Evolutionary conservation across 371 early-diverging fungal genomes (phyloP), one percentile per base, ranked within the genome.

Genomic region (Apophysomyces trapeziformis): DNA sequence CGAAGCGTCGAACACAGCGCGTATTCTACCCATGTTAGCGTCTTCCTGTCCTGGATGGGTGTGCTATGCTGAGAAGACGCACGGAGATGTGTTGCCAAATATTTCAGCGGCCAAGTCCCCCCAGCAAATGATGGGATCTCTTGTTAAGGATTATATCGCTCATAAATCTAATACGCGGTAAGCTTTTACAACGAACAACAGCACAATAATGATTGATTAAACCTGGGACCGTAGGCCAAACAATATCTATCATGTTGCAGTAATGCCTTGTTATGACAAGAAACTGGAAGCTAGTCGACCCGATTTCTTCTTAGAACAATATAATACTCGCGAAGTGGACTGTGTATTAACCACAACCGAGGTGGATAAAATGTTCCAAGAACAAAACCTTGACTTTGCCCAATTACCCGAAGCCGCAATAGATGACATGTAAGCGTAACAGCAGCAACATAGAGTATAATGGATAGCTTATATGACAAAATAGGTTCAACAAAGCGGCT

Each of bases 231-330:
- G 11, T 59, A 83, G 89, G 11, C 92, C 93, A 2, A 78, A 89
- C 67, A 80, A 83, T 43, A 90, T 96, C 21, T 98, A 93, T 75
- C 97, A 97, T 71, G 93, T 97, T 8, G 80, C 93, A 5, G 86
- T 99, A 36, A 97, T 97, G 98, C 97, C 98, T 18, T 99, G 99
- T 75, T 98, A 95, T 65, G 99, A 99, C 75, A 99, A 98, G 79
- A 99, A 99, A 73, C 85, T 99, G 16, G 99, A 99, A 78, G 97
- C 98, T 0, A 94, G 95, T 45, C 85, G 99, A 18, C 81, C 87
- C 11, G 96, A 97, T 71, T 97, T 98, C 71, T 92, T 92, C 76
- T 76, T 81, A 61, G 93, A 93, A 60, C 54, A 88, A 16, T 92
- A 87, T 69, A 63, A 85, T 46, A 93, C 94, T 0, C 86, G 96